Base-by-base conservation (phyloP, 768 basidiomycete species). In the Collybiopsis luxurians region DNA sequence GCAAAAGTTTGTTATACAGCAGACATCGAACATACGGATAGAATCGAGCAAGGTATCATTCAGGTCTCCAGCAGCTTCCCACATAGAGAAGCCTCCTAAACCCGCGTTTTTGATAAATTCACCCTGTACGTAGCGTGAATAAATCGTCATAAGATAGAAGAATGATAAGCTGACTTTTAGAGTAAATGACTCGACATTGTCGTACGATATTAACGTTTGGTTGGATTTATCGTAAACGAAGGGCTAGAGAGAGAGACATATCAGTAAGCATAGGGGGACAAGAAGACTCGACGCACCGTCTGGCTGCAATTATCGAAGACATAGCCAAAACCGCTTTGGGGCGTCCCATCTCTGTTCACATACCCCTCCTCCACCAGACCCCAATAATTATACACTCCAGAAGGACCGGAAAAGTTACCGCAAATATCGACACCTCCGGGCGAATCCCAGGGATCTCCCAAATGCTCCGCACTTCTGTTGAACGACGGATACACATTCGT, bases 61-160 rank as follows among this genome's bases (percentile, higher is more conserved):
- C 49, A 70, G 76, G 65, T 89, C 89, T 3, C 85, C 85, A 28
- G 80, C 85, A 45, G 85, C 79, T 65, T 90, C 85, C 87, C 87
- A 90, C 69, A 86, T 80, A 1, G 83, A 72, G 67, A 90, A 90
- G 3, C 89, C 89, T 56, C 71, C 73, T n/a, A 91, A 69, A 5
- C 79, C 80, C 11, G 68, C 67, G 13, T 67, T 57, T 49, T 76
- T 75, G 63, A 90, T 85, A 66, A 78, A 90, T 2, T 65, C 61
- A 6, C 87, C 89, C 71, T 66, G 26, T 17, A 12, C 19, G 31
- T 28, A 5, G 10, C 24, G 28, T 19, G 3, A 50, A n/a, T 28
- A 26, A 27, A 51, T 28, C 6, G 23, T 21, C 10, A 30, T 21
- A 26, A 26, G 10, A 19, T n/a, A 48, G 36, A 34, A 47, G 6